A percentile compares a stretch with the other conserved stretches of the same genome.
Conservation (phyloP, 2,329 filamentous ascomycete species). For the Capronia epimyces region DNA sequence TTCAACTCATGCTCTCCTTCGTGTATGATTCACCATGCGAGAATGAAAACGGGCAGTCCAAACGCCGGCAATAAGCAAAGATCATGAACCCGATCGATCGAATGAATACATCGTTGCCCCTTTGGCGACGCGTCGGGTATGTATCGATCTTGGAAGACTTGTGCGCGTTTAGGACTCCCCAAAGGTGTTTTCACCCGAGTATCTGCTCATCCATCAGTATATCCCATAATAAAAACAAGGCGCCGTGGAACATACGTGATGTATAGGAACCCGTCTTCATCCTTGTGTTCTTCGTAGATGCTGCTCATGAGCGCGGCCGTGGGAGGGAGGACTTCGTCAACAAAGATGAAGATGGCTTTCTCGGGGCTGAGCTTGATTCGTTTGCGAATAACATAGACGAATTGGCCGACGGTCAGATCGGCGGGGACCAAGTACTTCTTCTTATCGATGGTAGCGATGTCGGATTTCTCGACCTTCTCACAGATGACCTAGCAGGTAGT, state of each 20-base stretch:
- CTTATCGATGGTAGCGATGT: slow-evolving; percentile 99
- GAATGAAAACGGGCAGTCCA: slow-evolving; percentile 3
- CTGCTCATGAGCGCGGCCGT: slow-evolving; percentile 98
- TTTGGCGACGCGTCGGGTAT: not conserved
- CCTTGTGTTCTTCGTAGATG: slow-evolving; percentile 99
- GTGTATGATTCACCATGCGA: slow-evolving; percentile 7
- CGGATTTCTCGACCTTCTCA: slow-evolving; percentile 98
- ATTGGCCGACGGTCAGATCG: slow-evolving; percentile 97
- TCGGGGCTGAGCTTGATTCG: slow-evolving; percentile 98
- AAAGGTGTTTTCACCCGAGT: slow-evolving; percentile 99
- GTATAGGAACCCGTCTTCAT: slow-evolving; percentile 84
- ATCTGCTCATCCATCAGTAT: slow-evolving; percentile 46
- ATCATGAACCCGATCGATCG: slow-evolving; percentile 5
- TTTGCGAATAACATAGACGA: slow-evolving; percentile 99
- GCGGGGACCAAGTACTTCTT: slow-evolving; percentile 99
- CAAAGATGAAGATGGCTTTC: slow-evolving; percentile 99
- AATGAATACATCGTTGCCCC: slow-evolving; percentile 12
- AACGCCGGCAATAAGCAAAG: slow-evolving; percentile 13
- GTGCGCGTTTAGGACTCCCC: slow-evolving; percentile 43
- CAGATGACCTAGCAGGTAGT: slow-evolving; percentile 72
- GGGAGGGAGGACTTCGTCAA: slow-evolving; percentile 93
- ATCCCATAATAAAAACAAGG: not conserved
- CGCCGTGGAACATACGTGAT: slow-evolving; percentile 65
- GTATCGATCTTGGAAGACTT: not conserved
- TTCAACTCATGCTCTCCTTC: not conserved